These are phyloP conservation scores for Penicillium sumatraense DNA, from an alignment of 2,329 filamentous ascomycete species.

Conservation along the genomic window DNA sequence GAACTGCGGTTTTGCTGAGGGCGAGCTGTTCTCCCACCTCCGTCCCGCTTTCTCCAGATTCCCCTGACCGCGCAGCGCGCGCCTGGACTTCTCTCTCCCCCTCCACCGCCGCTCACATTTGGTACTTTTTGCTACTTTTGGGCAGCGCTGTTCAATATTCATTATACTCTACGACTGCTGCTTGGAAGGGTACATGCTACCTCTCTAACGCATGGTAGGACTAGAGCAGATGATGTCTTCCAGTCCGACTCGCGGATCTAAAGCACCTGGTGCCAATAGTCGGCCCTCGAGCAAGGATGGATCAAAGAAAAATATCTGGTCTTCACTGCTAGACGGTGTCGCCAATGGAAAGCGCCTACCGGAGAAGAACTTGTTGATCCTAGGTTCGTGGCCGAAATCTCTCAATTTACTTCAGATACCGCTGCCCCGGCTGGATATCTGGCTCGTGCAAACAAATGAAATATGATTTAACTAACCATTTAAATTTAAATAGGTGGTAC, in stretches of 20 bases:
- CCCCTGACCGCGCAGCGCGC: constrained; percentile 36
- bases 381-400: constrained; percentile 62
- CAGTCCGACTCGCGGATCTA: constrained; percentile 41
- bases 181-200: constrained; percentile 40
- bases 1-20: neutral
- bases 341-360: constrained; percentile 87
- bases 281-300: constrained; percentile 62
- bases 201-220: constrained; percentile 37
- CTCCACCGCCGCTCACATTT: constrained; percentile 22
- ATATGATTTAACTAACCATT: constrained; percentile 26
- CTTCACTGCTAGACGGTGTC: constrained; percentile 86
- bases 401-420: neutral
- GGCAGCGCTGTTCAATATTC: constrained; percentile 5
- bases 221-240: constrained; percentile 45
- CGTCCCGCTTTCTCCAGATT: constrained; percentile 23
- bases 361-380: constrained; percentile 86
- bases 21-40: constrained; percentile 1
- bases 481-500: constrained; percentile 70
- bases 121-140: constrained; percentile 7
- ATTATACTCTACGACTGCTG: constrained; percentile 5
- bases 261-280: constrained; percentile 39
- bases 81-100: constrained; percentile 19
- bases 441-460: neutral
- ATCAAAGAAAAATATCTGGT: constrained; percentile 87
- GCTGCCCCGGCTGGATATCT: neutral